phyloP scores from a whole-genome alignment of 345 rosid species.

The Garcia nutans region DNA sequence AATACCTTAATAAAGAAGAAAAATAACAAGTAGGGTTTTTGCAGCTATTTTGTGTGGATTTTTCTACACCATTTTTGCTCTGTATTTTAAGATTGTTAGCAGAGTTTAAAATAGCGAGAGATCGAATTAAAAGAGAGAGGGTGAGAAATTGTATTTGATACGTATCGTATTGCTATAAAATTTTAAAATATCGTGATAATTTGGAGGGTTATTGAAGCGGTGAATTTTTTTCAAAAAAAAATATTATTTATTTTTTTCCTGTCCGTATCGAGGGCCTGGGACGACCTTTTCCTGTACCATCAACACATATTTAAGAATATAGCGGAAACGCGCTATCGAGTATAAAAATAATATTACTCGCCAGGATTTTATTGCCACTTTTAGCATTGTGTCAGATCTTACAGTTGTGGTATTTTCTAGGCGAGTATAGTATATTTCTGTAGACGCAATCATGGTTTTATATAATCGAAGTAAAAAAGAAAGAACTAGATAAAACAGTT shows the following conservation, averaged over 20 bases:
- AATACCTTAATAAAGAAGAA: constrained; percentile 13
- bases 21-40: not conserved
- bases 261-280: not conserved
- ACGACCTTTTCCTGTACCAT: not conserved
- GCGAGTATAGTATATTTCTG: not conserved
- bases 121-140: not conserved
- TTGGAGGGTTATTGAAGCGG: not conserved
- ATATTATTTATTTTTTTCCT: not conserved
- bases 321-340: not conserved
- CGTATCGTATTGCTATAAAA: not conserved
- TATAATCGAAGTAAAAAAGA: too few relatives aligned
- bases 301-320: not conserved
- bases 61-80: constrained; percentile 3
- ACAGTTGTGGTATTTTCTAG: not conserved
- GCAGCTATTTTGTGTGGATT: not conserved
- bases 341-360: not conserved
- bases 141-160: not conserved
- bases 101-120: not conserved
- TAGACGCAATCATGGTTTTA: not conserved
- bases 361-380: not conserved
- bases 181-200: not conserved
- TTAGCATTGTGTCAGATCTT: not conserved
- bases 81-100: not conserved
- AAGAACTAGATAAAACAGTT: not conserved
- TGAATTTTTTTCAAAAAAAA: not conserved